Percentiles rank a stretch among this genome's conserved stretches.
phyloP scores from a whole-genome alignment of 306 rosid genomes.

The Pterocarpus santalinus region DNA sequence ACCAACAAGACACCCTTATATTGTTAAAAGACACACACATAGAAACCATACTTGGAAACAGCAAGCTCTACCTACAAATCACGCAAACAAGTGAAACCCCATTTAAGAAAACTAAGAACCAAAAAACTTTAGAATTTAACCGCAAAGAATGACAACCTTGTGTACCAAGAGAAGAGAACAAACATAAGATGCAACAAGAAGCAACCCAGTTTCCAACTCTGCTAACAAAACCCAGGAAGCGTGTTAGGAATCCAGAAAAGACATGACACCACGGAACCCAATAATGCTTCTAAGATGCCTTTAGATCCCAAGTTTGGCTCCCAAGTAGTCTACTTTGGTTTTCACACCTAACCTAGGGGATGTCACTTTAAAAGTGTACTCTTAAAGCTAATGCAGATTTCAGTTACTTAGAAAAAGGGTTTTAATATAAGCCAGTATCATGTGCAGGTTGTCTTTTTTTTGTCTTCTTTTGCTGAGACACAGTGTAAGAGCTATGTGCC shows the following conservation, averaged over 20 bases:
- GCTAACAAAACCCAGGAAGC: background rate
- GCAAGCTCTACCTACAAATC: background rate
- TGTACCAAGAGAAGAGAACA: background rate
- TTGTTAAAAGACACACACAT: background rate
- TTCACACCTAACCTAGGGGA: background rate
- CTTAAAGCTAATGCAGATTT: conserved; percentile 18
- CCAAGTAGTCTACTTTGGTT: conserved; percentile 18
- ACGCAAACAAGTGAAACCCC: conserved; percentile 22
- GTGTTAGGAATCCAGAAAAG: conserved; percentile 8
- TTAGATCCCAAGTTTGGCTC: conserved; percentile 47
- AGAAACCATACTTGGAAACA: background rate
- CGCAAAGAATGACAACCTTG: conserved; percentile 25
- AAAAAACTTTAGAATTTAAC: background rate
- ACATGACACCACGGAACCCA: conserved; percentile 25
- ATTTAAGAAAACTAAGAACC: conserved; percentile 27
- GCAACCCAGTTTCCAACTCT: conserved; percentile 2
- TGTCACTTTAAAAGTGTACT: background rate
- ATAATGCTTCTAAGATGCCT: conserved; percentile 36
- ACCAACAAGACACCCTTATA: conserved; percentile 26
- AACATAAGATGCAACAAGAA: conserved; percentile 6
- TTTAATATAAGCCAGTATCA: conserved; percentile 43
- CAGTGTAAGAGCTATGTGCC: conserved; percentile 26
- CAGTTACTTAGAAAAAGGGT: background rate
- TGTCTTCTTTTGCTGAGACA: conserved; percentile 44
- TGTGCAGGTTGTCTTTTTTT: conserved; percentile 47